Percentiles rank a stretch among this genome's conserved stretches.
Evolutionary conservation across 371 early-diverging fungal species (phyloP).

Genomic region (Funneliformis caledonium): DNA sequence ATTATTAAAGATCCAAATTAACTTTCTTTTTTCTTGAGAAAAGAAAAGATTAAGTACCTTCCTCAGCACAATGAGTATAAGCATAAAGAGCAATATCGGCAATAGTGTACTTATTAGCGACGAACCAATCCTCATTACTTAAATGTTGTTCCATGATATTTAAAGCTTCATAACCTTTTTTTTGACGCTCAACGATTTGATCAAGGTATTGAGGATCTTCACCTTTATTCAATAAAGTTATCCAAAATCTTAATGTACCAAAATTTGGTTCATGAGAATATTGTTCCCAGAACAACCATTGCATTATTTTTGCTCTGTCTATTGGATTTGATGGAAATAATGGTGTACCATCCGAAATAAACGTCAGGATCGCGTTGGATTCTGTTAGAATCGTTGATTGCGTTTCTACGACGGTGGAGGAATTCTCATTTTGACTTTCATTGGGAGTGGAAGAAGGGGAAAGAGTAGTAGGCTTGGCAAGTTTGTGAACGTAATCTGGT

Average conservation of each 20-base stretch:
- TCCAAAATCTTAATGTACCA: conserved; percentile 21
- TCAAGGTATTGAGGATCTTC: conserved; percentile 31
- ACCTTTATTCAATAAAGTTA: conserved; percentile 3
- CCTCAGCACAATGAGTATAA: conserved; percentile 21
- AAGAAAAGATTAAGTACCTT: not conserved
- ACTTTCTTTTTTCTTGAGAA: not conserved
- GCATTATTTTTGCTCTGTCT: conserved; percentile 8
- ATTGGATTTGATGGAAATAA: conserved; percentile 31
- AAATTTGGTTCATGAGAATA: conserved; percentile 29
- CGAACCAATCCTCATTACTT: conserved; percentile 8
- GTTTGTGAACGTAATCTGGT: conserved; percentile 2
- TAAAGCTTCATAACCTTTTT: conserved; percentile 30
- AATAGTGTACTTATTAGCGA: conserved; percentile 20
- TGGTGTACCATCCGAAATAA: conserved; percentile 4
- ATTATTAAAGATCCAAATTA: not conserved
- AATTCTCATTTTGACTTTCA: not conserved
- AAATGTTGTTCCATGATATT: conserved; percentile 33
- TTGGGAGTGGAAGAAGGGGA: not conserved
- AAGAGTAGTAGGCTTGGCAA: not conserved
- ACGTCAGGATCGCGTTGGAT: conserved; percentile 30
- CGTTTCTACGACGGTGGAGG: too few relatives aligned
- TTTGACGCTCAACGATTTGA: conserved; percentile 26
- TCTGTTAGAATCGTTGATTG: not conserved
- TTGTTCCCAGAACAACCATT: conserved; percentile 40
- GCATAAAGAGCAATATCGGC: conserved; percentile 32